Base-by-base conservation (phyloP, 352 stramenopile genomes). In the Aphanomyces astaci region DNA sequence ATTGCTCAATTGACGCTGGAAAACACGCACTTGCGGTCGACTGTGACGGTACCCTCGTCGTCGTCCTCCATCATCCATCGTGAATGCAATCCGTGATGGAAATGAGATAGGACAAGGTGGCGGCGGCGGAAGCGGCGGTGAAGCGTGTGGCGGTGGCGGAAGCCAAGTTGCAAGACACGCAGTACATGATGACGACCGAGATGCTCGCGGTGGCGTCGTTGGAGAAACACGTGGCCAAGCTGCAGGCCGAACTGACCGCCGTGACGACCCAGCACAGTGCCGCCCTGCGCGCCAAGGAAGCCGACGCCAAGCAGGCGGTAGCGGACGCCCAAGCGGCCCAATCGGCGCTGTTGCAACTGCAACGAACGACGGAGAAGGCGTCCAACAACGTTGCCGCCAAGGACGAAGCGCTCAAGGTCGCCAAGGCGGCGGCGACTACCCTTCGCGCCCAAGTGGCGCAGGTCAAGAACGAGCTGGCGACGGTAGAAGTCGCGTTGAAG, bases 371-470 rank as follows among this genome's bases (percentile, higher is more conserved):
- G 19, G 51, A 59, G 9, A 59, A 59, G 51, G 22, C 51, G 30
- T 33, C 51, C 7, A 32, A 19, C 5, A 33, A 22, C 25, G 27
- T 39, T 59, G 51, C 51, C 5, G 51, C 51, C 30, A 68, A 68
- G 51, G 62, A 68, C 10, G 24, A 43, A 43, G 62, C 56, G 28
- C 19, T 52, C 62, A 68, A 68, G 32, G 62, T 25, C 19, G 17
- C n/a, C 28, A 68, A 68, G 25, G 39, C 49, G 27, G 22, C 62
- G 19, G 49, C 25, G 9, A n/a, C 62, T 15, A 3, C 62, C 24
- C 31, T 68, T 9, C 62, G 62, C n/a, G 33, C 49, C 9, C n/a
- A 68, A 59, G 43, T 68, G 5, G 48, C 45, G 1, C 22, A 59
- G 15, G 49, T 45, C 24, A 56, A 68, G 39, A 24, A 52, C 10